These are phyloP conservation scores for Neurospora sp. DNA, from an alignment of 495 filamentous ascomycete genomes.

Conservation along the genomic window DNA sequence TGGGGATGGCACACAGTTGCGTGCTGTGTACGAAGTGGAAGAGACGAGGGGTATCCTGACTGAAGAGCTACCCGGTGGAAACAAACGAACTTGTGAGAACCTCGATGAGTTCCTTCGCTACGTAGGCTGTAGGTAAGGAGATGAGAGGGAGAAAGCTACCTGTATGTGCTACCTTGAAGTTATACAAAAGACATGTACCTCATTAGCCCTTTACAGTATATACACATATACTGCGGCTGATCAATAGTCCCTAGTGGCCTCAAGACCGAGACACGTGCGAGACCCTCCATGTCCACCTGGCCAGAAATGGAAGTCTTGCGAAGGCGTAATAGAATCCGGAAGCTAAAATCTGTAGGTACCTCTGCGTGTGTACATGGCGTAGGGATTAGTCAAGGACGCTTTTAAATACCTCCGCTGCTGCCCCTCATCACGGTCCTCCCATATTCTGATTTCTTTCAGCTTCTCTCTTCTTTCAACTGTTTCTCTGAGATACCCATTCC, in stretches of 20 bases:
- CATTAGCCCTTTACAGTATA: neutral
- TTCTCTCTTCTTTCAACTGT: constrained; percentile 1
- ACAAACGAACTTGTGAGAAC: neutral
- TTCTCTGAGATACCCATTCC: constrained; percentile 4
- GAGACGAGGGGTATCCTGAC: neutral
- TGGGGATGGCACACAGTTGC: neutral
- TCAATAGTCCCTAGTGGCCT: neutral
- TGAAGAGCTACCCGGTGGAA: too few relatives aligned
- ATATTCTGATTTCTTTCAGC: neutral
- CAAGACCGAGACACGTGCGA: neutral
- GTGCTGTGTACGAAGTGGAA: neutral
- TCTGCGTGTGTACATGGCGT: neutral
- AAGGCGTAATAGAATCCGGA: neutral
- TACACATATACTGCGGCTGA: neutral
- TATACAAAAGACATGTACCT: neutral
- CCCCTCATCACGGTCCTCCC: constrained; percentile 3
- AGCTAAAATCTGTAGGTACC: neutral
- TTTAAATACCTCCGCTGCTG: constrained; percentile 8
- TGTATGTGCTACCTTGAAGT: neutral
- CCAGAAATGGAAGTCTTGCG: neutral
- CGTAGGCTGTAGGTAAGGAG: neutral
- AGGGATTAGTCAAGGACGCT: neutral
- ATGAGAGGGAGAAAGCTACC: neutral
- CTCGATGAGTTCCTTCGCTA: neutral
- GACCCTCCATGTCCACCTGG: neutral